phyloP scores from a whole-genome alignment of 2,329 filamentous ascomycete species.

The Xylaria sp. region DNA sequence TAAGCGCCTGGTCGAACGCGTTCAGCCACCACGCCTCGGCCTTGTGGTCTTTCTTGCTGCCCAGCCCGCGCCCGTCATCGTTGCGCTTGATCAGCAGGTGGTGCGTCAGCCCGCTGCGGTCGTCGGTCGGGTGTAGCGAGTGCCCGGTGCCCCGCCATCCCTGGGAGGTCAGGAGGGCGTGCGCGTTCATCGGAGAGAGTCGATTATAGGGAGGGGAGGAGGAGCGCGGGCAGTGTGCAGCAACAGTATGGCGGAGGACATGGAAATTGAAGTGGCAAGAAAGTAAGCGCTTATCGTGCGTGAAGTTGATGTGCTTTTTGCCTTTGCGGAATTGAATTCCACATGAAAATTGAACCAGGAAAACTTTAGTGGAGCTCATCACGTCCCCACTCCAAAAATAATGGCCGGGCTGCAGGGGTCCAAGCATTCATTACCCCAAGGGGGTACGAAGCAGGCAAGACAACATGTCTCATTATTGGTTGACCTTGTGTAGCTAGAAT shows the following conservation, averaged over 20 bases:
- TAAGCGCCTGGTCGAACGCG: conserved; percentile 88
- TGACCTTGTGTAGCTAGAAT: no score
- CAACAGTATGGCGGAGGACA: background rate
- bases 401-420: no score
- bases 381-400: no score
- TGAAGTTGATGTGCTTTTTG: background rate
- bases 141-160: conserved; percentile 91
- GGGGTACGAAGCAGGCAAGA: no score
- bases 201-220: background rate
- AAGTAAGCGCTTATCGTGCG: background rate
- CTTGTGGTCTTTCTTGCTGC: conserved; percentile 69
- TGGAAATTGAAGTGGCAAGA: background rate
- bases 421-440: no score
- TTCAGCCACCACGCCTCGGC: conserved; percentile 96
- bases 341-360: background rate
- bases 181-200: conserved; percentile 71
- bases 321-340: background rate
- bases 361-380: no score
- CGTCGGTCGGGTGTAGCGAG: conserved; percentile 76
- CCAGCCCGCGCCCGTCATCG: conserved; percentile 78
- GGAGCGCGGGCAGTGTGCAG: background rate
- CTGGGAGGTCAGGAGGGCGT: conserved; percentile 79
- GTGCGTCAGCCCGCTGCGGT: conserved; percentile 75
- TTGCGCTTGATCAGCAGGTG: conserved; percentile 85
- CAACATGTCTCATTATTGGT: no score